A percentile compares a stretch with the other conserved stretches of the same genome.
These are phyloP conservation scores for Endoconidiophora polonica DNA, from an alignment of 2,329 filamentous ascomycete species.

Conservation along the genomic window DNA sequence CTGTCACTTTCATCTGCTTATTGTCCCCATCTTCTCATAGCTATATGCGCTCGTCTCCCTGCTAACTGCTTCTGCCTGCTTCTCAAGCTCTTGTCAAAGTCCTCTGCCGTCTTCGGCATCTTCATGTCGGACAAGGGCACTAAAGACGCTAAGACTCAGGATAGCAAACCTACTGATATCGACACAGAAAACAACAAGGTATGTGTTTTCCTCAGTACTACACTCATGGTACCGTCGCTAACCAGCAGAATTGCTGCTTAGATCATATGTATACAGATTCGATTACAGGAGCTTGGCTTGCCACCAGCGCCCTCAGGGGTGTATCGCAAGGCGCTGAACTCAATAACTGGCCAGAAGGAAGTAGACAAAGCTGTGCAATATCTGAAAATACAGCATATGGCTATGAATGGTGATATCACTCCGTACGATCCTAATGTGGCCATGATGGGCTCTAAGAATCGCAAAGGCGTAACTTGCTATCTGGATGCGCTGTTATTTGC, in stretches of 20 bases:
- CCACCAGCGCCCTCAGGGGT: conserved; percentile 38
- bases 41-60: background rate
- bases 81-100: conserved; percentile 4
- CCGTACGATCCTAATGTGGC: conserved; percentile 54
- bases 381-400: conserved; percentile 62
- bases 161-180: conserved; percentile 33
- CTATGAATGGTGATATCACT: conserved; percentile 61
- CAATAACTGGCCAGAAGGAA: conserved; percentile 50
- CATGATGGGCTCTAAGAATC: conserved; percentile 75
- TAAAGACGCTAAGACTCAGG: conserved; percentile 4
- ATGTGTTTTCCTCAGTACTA: background rate
- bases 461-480: conserved; percentile 81
- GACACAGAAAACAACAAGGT: conserved; percentile 27
- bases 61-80: background rate
- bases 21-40: background rate
- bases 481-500: conserved; percentile 81
- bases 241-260: conserved; percentile 15
- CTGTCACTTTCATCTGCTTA: background rate
- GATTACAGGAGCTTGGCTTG: conserved; percentile 27
- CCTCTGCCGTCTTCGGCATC: conserved; percentile 3
- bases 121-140: conserved; percentile 5
- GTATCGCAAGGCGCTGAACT: conserved; percentile 37
- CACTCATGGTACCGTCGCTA: background rate
- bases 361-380: conserved; percentile 59
- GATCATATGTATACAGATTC: conserved; percentile 26